Evolutionary conservation across 2,329 filamentous ascomycete species (phyloP).

Genomic region (Diplodia mutila): DNA sequence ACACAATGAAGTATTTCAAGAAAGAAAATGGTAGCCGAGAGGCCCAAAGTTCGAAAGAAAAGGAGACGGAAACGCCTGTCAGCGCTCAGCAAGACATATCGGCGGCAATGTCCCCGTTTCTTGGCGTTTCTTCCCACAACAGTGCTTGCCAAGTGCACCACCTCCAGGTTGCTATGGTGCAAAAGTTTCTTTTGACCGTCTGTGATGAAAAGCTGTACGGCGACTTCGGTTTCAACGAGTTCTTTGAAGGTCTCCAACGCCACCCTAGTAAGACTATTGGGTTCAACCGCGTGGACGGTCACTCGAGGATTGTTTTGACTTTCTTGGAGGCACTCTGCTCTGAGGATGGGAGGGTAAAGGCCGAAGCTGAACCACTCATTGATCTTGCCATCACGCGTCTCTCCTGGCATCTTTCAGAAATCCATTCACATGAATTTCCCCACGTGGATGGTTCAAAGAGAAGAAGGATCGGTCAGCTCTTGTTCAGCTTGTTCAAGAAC

Average conservation of each 20-base stretch:
- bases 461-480: background rate
- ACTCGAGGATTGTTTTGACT: background rate
- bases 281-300: background rate
- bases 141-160: background rate
- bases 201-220: background rate
- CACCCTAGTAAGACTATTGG: background rate
- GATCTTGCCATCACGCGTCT: background rate
- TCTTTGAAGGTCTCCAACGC: background rate
- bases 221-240: background rate
- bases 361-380: background rate
- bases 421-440: background rate
- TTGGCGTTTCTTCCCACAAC: background rate
- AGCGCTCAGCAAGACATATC: background rate
- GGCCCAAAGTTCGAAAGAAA: background rate
- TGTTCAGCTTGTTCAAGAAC: background rate
- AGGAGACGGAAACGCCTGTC: background rate
- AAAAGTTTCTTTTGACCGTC: background rate
- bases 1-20: conserved; percentile 17
- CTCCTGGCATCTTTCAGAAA: conserved; percentile 2
- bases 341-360: background rate
- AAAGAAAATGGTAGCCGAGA: background rate
- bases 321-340: background rate
- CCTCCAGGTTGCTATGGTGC: background rate
- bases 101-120: background rate
- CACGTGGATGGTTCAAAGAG: background rate